These are phyloP conservation scores for Sporothrix brunneoviolacea DNA, from an alignment of 2,329 filamentous ascomycete genomes.

Conservation along the genomic window DNA sequence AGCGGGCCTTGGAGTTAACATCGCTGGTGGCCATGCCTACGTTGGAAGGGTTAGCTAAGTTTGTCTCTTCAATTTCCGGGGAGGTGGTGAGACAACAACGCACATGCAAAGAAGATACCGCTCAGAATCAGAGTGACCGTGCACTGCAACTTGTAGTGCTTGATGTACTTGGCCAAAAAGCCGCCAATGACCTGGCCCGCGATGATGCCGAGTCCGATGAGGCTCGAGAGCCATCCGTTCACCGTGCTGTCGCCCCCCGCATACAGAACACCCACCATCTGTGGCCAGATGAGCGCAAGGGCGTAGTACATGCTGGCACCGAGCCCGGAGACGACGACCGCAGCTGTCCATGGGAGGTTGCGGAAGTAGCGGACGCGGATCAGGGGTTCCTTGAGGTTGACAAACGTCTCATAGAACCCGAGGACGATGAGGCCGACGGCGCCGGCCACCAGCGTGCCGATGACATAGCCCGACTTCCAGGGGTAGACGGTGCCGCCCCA, in stretches of 20 bases:
- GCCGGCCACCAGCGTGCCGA: constrained; percentile 25
- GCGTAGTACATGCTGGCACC: constrained; percentile 32
- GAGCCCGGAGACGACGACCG: constrained; percentile 26
- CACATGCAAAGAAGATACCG: constrained; percentile 26
- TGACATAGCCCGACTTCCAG: constrained; percentile 27
- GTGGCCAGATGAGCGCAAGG: constrained; percentile 32
- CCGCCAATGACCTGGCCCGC: constrained; percentile 24
- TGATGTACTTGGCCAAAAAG: constrained; percentile 22
- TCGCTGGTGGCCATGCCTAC: constrained; percentile 25
- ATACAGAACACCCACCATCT: constrained; percentile 29
- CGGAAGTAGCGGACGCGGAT: constrained; percentile 31
- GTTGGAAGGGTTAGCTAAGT: too few relatives aligned
- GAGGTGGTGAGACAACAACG: too few relatives aligned
- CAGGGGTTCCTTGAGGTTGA: constrained; percentile 28
- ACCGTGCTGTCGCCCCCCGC: constrained; percentile 20
- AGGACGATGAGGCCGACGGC: constrained; percentile 21
- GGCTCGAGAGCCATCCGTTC: constrained; percentile 22
- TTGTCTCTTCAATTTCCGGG: too few relatives aligned
- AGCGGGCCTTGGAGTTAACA: constrained; percentile 22
- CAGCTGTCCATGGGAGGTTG: constrained; percentile 28
- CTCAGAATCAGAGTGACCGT: constrained; percentile 24
- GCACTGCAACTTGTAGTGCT: constrained; percentile 28
- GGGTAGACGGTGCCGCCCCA: constrained; percentile 28
- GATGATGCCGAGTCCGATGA: constrained; percentile 25
- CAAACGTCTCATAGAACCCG: constrained; percentile 11